Conservation (phyloP, 2,329 filamentous ascomycete species). For the Stagonosporopsis tanaceti region DNA sequence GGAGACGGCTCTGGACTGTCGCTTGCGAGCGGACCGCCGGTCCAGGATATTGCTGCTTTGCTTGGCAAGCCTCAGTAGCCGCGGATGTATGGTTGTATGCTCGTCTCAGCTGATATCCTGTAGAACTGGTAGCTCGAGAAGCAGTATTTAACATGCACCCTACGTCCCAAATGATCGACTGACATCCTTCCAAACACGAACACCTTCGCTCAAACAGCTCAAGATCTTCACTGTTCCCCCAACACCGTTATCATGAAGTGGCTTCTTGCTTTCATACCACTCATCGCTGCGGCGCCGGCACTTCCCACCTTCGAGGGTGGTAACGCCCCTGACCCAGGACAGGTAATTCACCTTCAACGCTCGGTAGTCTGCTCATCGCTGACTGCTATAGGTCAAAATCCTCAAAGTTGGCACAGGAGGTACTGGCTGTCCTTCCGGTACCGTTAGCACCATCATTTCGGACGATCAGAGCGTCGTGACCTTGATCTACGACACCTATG, state of each 20-base stretch:
- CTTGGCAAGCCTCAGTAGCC: constrained; percentile 35
- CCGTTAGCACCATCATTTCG: constrained; percentile 54
- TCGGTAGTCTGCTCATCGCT: constrained; percentile 2
- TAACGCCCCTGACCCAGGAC: constrained; percentile 41
- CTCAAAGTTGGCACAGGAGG: constrained; percentile 57
- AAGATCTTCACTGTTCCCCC: constrained; percentile 22
- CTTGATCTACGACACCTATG: constrained; percentile 61
- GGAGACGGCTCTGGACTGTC: constrained; percentile 34
- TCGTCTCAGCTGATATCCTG: neutral
- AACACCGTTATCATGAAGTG: constrained; percentile 49
- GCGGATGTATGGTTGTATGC: neutral
- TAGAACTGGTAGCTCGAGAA: constrained; percentile 19
- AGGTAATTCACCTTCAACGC: constrained; percentile 25
- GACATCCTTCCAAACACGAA: constrained; percentile 31
- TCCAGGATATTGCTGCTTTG: constrained; percentile 42
- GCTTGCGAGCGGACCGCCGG: constrained; percentile 40
- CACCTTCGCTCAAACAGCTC: constrained; percentile 28
- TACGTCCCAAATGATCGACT: constrained; percentile 37
- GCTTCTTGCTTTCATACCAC: constrained; percentile 44
- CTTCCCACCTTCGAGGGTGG: constrained; percentile 25
- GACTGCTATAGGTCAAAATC: constrained; percentile 51
- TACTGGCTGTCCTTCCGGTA: constrained; percentile 57
- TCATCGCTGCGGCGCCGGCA: constrained; percentile 41
- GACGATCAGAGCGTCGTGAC: constrained; percentile 57
- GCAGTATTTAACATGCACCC: constrained; percentile 44